phyloP scores from a whole-genome alignment of 768 basidiomycete genomes.

The Boletus edulis region DNA sequence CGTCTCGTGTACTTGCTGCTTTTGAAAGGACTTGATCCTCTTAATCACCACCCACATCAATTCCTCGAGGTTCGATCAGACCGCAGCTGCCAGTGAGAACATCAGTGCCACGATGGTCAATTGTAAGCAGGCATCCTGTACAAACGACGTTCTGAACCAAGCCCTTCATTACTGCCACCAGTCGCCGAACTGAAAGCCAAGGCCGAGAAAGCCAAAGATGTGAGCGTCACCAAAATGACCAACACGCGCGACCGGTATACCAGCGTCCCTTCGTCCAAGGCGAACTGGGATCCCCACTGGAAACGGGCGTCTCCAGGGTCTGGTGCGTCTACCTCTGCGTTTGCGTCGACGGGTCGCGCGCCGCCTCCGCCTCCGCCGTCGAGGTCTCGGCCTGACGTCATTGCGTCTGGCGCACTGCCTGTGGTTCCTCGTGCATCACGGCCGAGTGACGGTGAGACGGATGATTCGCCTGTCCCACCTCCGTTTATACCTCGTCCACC shows the following conservation, averaged over 20 bases:
- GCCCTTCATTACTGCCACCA: conserved; percentile 20
- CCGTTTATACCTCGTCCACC: conserved; percentile 22
- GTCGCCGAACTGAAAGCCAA: conserved; percentile 68
- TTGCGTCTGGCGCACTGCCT: conserved; percentile 10
- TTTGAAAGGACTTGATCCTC: neutral
- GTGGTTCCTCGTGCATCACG: conserved; percentile 11
- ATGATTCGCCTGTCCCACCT: conserved; percentile 9
- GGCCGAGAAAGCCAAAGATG: conserved; percentile 60
- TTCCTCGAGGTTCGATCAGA: neutral
- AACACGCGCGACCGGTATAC: conserved; percentile 53
- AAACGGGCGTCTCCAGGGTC: conserved; percentile 40
- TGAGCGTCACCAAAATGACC: conserved; percentile 48
- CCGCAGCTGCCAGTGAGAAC: neutral
- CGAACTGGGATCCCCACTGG: conserved; percentile 60
- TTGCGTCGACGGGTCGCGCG: neutral
- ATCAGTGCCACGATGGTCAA: conserved; percentile 23
- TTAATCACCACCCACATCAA: neutral
- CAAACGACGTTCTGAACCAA: neutral
- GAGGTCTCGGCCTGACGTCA: conserved; percentile 22
- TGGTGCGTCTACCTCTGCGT: conserved; percentile 30
- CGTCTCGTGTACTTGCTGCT: neutral
- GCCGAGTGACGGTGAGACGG: neutral
- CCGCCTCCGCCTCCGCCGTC: conserved; percentile 34
- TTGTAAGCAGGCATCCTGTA: conserved; percentile 22
- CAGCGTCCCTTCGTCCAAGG: conserved; percentile 59